Conservation (phyloP, 2,329 filamentous ascomycete species). For the Domatiomyces catenatus region DNA sequence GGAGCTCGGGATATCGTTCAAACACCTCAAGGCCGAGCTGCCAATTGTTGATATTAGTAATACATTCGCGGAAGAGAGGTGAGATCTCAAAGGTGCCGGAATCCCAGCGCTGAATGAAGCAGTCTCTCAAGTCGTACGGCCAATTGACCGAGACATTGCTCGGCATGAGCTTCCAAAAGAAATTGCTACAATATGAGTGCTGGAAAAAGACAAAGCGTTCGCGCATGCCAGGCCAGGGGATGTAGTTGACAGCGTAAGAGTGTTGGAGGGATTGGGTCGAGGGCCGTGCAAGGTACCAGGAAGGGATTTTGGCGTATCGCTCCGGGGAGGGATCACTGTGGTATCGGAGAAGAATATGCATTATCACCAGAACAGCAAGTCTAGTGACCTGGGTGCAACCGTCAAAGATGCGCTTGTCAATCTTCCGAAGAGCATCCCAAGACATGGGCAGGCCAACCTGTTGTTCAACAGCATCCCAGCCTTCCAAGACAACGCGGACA, state of each 20-base stretch:
- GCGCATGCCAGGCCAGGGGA: slow-evolving; percentile 4
- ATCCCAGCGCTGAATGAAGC: slow-evolving; percentile 10
- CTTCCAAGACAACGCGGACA: slow-evolving; percentile 4
- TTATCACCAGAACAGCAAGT: slow-evolving; percentile 1
- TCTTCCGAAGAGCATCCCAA: slow-evolving; percentile 3
- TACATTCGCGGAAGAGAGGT: slow-evolving; percentile 12
- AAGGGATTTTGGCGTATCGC: slow-evolving; percentile 1
- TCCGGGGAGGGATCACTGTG: slow-evolving; percentile 3
- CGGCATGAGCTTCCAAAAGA: slow-evolving; percentile 2
- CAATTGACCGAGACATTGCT: slow-evolving; percentile 1
- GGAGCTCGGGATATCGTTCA: slow-evolving; percentile 13
- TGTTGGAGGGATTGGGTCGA: background rate
- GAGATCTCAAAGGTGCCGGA: slow-evolving; percentile 15
- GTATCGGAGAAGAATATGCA: slow-evolving; percentile 1
- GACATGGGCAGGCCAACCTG: slow-evolving; percentile 3
- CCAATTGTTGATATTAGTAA: slow-evolving; percentile 14
- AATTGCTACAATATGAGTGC: slow-evolving; percentile 6
- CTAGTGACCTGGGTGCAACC: background rate
- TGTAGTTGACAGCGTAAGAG: slow-evolving; percentile 6
- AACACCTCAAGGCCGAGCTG: slow-evolving; percentile 14
- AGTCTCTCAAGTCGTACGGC: slow-evolving; percentile 7
- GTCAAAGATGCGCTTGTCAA: slow-evolving; percentile 5
- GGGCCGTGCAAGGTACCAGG: background rate
- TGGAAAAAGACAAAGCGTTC: slow-evolving; percentile 2
- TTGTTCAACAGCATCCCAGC: slow-evolving; percentile 5